Base-by-base conservation (phyloP, 1,139 yeast species). In the Magnusiomyces suaveolens region DNA sequence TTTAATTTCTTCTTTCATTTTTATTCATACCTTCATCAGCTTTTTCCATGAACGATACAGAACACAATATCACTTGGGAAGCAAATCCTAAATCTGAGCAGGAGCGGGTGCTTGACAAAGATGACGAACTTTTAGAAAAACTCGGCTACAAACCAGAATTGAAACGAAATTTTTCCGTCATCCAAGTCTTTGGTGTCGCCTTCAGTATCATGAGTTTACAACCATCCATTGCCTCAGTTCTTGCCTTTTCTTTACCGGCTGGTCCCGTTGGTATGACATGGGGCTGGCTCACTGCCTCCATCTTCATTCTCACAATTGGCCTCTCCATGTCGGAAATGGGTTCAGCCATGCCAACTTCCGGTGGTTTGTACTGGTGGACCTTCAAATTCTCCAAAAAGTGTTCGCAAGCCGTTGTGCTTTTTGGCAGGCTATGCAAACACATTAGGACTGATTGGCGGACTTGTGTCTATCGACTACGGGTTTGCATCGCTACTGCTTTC, bases 101-200 rank as follows among this genome's bases (percentile, higher is more conserved):
- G n/a, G 18, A 10, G 6, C 41, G 18, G 4, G 41, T n/a, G n/a
- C n/a, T n/a, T 16, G 41, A 41, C 44, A 54, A 54, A 29, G 72
- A 70, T 52, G 68, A 68, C 50, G 63, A 57, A 25, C 60, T 68
- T 23, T 62, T 71, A 51, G 70, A 66, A 53, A 63, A 65, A 39
- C 73, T 84, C 64, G 92, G 92, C 26, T 84, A 84, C 66, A 81
- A 82, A 65, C 87, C 82, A 62, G 90, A 84, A 65, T 79, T 84
- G 64, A 80, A 78, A 62, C 77, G 92, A 64, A 87, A 84, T 61
- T 72, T 70, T 60, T 75, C 86, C 2, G 77, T 84, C 1, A 78
- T 84, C 58, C 80, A 83, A 46, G 87, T 83, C 29, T 69, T 69
- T 56, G 71, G 72, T 21, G 67, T 69, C 26, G 82, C 88, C 16